A percentile compares a stretch with the other conserved stretches of the same genome.
Conservation (phyloP, 2,329 filamentous ascomycete species). For the Hypoxylon sp. region DNA sequence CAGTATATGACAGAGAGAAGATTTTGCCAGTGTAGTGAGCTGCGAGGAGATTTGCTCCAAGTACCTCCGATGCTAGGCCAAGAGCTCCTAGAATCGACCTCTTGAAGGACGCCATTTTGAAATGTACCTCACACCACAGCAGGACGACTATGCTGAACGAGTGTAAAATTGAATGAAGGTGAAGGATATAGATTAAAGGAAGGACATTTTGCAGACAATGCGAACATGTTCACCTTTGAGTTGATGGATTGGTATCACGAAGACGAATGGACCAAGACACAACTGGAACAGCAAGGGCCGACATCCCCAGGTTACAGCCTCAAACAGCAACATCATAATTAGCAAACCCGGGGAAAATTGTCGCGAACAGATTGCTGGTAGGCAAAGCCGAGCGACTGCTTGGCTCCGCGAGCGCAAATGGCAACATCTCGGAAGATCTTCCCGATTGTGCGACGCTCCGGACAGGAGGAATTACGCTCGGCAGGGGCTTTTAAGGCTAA, state of each 20-base stretch:
- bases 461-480: slow-evolving; percentile 46
- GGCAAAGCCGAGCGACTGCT: slow-evolving; percentile 22
- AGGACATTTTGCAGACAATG: slow-evolving; percentile 18
- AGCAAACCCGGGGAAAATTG: slow-evolving; percentile 27
- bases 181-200: slow-evolving; percentile 23
- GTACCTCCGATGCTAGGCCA: slow-evolving; percentile 44
- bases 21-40: slow-evolving; percentile 60
- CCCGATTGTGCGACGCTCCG: slow-evolving; percentile 48
- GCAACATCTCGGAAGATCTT: slow-evolving; percentile 50
- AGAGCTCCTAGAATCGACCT: slow-evolving; percentile 44
- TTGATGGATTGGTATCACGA: slow-evolving; percentile 27
- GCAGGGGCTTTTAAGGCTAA: slow-evolving; percentile 51
- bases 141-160: slow-evolving; percentile 11
- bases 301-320: slow-evolving; percentile 33
- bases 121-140: slow-evolving; percentile 28
- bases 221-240: slow-evolving; percentile 43
- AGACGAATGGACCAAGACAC: slow-evolving; percentile 18
- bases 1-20: slow-evolving; percentile 55
- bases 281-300: slow-evolving; percentile 15
- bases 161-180: slow-evolving; percentile 16
- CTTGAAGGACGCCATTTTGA: slow-evolving; percentile 46
- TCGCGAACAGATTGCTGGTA: slow-evolving; percentile 41
- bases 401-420: slow-evolving; percentile 52
- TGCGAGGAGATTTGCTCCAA: slow-evolving; percentile 55
- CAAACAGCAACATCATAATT: slow-evolving; percentile 29